Evolutionary conservation across 306 rosid species (phyloP), one percentile per base, ranked within the genome.

Genomic region (Pyrus betulifolia): DNA sequence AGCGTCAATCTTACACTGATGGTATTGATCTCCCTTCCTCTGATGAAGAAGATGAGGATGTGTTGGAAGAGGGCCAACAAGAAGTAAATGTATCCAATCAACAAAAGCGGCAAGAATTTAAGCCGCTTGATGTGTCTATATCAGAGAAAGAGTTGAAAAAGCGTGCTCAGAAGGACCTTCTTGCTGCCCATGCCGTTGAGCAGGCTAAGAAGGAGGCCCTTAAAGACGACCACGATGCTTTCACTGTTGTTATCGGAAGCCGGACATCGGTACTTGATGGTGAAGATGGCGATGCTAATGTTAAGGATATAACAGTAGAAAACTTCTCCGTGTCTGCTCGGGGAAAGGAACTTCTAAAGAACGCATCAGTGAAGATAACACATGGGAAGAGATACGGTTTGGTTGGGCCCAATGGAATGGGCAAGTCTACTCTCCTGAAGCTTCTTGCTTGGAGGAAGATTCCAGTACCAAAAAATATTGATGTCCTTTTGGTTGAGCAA

Each of bases 401-500:
- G 82, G 86, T 89, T 77, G 93, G 93, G 67, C 93, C 93, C 19
- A 89, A 89, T 69, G 93, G 93, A 79, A 89, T 7, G 85, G 93
- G 93, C 5, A 91, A 91, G 83, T 91, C 97, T 75, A 91, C 97
- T 12, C 84, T 91, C 49, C 71, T 91, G 76, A 91, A 89, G 85
- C 93, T 91, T 77, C 90, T 91, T 71, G 97, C 97, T 78, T 91
- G 97, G 93, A 89, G 93, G 88, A 87, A 87, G 89, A 91, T 89
- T 76, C 97, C 97, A 0, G 92, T 88, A 46, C 97, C 97, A 86
- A 86, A 83, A 89, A 89, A 91, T 76, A 91, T 91, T 74, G 97
- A 91, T 91, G 91, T 88, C 68, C 97, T 91, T 67, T 75, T 91
- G 81, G 94, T 89, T 64, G 97, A 91, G 79, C 92, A 91, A 82